A percentile compares a stretch with the other conserved stretches of the same genome.
Evolutionary conservation across 306 rosid genomes (phyloP).

Genomic region (Glycine soja): DNA sequence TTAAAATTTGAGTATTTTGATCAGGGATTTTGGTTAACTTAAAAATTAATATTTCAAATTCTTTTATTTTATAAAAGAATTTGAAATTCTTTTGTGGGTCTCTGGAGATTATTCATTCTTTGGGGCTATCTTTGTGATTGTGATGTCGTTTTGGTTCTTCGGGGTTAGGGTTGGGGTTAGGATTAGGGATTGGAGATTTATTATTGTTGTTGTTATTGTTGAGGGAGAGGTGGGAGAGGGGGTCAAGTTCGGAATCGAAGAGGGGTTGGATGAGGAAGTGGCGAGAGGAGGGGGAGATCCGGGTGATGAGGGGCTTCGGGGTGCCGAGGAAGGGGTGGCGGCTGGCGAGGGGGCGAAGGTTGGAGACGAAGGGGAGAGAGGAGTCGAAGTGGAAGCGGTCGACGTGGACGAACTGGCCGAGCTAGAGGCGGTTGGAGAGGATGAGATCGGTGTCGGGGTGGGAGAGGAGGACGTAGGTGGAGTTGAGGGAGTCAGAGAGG

Average conservation of each 20-base stretch:
- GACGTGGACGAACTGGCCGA: constrained; percentile 82
- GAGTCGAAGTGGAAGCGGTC: constrained; percentile 84
- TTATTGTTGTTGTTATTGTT: constrained; percentile 41
- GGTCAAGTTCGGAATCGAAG: constrained; percentile 75
- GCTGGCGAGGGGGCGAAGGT: constrained; percentile 78
- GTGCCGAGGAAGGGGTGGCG: constrained; percentile 79
- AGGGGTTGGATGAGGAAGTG: constrained; percentile 84
- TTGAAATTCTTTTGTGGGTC: no score
- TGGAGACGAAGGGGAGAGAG: constrained; percentile 73
- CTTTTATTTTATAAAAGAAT: no score
- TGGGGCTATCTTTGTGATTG: neutral
- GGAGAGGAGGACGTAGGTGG: constrained; percentile 88
- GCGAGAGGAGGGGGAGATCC: constrained; percentile 60
- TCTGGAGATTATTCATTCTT: constrained; percentile 37
- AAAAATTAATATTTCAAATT: no score
- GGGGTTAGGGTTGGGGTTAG: neutral
- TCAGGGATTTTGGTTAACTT: no score
- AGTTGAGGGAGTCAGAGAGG: constrained; percentile 94
- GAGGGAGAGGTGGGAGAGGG: constrained; percentile 61
- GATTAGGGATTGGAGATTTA: neutral
- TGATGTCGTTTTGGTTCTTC: neutral
- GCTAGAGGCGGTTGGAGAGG: constrained; percentile 85
- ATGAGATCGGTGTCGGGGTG: constrained; percentile 82
- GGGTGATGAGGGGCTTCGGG: constrained; percentile 79
- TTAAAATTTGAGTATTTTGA: no score